These are phyloP conservation scores for Arthrobotrys sinensis DNA, from an alignment of 2,329 filamentous ascomycete species.

Conservation along the genomic window DNA sequence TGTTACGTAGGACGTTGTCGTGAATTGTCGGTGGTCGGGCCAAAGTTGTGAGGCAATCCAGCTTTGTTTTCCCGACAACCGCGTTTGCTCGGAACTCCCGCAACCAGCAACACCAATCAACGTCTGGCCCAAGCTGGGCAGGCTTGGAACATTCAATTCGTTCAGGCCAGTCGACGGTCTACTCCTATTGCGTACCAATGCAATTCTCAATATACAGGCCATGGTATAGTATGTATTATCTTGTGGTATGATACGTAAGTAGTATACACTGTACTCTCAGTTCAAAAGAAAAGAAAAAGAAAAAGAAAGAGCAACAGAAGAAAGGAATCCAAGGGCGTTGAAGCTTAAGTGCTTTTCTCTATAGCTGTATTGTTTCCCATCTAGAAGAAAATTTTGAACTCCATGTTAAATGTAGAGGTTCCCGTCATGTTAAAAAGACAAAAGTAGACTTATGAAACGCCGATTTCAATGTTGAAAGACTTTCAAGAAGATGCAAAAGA, in stretches of 20 bases:
- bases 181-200: neutral
- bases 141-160: neutral
- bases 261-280: conserved; percentile 20
- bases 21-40: conserved; percentile 41
- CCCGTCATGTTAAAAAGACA: conserved; percentile 57
- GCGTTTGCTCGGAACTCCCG: conserved; percentile 20
- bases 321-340: conserved; percentile 32
- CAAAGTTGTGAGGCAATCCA: conserved; percentile 32
- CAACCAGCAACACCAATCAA: conserved; percentile 39
- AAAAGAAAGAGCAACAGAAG: neutral
- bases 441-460: conserved; percentile 32
- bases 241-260: neutral
- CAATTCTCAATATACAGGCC: neutral
- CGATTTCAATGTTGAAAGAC: conserved; percentile 15
- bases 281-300: neutral
- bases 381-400: conserved; percentile 52
- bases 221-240: conserved; percentile 14
- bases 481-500: conserved; percentile 1
- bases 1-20: conserved; percentile 50
- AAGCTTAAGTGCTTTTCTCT: conserved; percentile 59
- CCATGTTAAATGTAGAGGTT: conserved; percentile 61
- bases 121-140: neutral
- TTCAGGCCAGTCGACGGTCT: conserved; percentile 9
- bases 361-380: conserved; percentile 24
- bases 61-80: conserved; percentile 37